A percentile compares a stretch with the other conserved stretches of the same genome.
Conservation (phyloP, 352 stramenopile species). For the Phytophthora sansomeana region DNA sequence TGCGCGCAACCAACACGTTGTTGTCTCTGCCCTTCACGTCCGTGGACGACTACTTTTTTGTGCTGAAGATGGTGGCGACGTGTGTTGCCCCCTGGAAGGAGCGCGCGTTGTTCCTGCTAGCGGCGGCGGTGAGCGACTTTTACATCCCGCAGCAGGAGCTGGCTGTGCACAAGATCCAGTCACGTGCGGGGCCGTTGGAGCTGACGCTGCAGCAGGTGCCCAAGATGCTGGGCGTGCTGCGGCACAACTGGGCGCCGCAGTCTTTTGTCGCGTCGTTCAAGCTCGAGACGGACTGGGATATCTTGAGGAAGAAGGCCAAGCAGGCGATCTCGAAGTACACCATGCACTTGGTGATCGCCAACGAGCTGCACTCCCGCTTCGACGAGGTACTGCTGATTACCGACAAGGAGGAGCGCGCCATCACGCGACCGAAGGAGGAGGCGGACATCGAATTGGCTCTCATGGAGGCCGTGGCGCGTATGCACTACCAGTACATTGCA, state of each 20-base stretch:
- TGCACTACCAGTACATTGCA: constrained; percentile 82
- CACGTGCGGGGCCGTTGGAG: constrained; percentile 64
- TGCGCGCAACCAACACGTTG: constrained; percentile 57
- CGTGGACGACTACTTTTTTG: constrained; percentile 97
- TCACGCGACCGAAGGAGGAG: constrained; percentile 65
- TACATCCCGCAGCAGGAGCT: constrained; percentile 94
- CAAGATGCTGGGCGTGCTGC: constrained; percentile 95
- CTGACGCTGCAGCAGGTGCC: constrained; percentile 94
- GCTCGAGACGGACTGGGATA: constrained; percentile 97
- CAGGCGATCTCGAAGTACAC: constrained; percentile 94
- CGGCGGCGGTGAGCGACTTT: constrained; percentile 99
- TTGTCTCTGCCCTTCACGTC: constrained; percentile 94
- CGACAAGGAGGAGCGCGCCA: constrained; percentile 53
- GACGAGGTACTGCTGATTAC: constrained; percentile 89
- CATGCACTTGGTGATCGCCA: constrained; percentile 98
- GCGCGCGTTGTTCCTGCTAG: constrained; percentile 93
- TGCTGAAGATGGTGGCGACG: constrained; percentile 87
- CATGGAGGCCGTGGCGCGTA: constrained; percentile 65
- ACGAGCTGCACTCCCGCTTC: constrained; percentile 96
- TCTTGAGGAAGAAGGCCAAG: constrained; percentile 94
- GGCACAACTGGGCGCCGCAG: constrained; percentile 92
- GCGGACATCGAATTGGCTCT: constrained; percentile 73
- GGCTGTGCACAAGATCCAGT: constrained; percentile 98
- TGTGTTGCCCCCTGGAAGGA: constrained; percentile 67
- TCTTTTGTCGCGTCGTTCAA: constrained; percentile 99